Conservation (phyloP, 768 basidiomycete species). For the Kockovaella imperatae region DNA sequence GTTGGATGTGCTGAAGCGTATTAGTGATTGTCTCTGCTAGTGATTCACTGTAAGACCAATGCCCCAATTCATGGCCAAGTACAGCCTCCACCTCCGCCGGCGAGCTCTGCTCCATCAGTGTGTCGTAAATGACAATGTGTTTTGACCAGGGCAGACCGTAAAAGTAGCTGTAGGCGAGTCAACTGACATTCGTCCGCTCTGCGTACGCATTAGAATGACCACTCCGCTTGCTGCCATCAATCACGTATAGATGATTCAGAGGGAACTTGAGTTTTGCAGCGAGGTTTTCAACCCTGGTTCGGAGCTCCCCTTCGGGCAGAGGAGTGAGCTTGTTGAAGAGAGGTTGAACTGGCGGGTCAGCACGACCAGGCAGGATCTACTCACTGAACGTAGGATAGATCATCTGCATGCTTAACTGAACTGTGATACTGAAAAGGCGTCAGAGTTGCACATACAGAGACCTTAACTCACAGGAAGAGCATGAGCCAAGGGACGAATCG, state of each 20-base stretch:
- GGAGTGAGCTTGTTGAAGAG: slow-evolving; percentile 96
- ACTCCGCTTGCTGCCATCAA: slow-evolving; percentile 92
- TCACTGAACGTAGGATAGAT: slow-evolving; percentile 42
- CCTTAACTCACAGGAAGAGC: slow-evolving; percentile 67
- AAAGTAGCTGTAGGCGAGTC: slow-evolving; percentile 60
- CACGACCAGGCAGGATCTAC: slow-evolving; percentile 58
- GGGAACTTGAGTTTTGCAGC: slow-evolving; percentile 83
- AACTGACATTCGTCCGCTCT: not conserved
- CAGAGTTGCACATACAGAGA: slow-evolving; percentile 1
- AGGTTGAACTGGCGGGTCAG: slow-evolving; percentile 56
- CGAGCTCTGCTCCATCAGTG: slow-evolving; percentile 81
- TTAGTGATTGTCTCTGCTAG: not conserved
- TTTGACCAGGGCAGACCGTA: slow-evolving; percentile 78
- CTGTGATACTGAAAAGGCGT: slow-evolving; percentile 53
- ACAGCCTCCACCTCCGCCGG: slow-evolving; percentile 94
- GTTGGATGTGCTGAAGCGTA: slow-evolving; percentile 60
- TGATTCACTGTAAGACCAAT: slow-evolving; percentile 67
- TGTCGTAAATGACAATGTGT: slow-evolving; percentile 83
- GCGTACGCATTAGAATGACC: slow-evolving; percentile 73
- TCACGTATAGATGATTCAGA: slow-evolving; percentile 87
- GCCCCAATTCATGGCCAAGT: slow-evolving; percentile 89
- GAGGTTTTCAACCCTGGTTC: slow-evolving; percentile 65
- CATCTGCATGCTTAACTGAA: slow-evolving; percentile 69
- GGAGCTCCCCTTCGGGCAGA: slow-evolving; percentile 66
- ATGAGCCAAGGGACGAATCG: slow-evolving; percentile 89